Evolutionary conservation across 1,139 yeast genomes (phyloP).

Genomic region (Wickerhamomyces sp.): DNA sequence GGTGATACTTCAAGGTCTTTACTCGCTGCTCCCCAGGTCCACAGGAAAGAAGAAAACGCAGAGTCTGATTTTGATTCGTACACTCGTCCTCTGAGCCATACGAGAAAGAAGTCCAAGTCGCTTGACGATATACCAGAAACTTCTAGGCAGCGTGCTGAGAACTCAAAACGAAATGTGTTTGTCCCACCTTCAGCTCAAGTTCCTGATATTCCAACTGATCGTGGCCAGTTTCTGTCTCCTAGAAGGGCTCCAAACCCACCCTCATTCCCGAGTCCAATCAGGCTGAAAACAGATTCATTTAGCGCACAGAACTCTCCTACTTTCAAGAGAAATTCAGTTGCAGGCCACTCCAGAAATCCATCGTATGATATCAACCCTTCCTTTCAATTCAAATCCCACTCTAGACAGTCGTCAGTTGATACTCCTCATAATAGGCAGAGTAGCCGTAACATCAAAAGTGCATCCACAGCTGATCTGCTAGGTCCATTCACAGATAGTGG

Average conservation of each 20-base stretch:
- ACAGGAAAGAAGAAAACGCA: conserved; percentile 1
- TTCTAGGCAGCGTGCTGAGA: conserved; percentile 11
- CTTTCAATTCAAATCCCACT: conserved; percentile 13
- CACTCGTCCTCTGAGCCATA: conserved; percentile 31
- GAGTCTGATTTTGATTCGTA: conserved; percentile 15
- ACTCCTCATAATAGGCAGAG: conserved; percentile 14
- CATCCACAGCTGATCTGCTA: conserved; percentile 18
- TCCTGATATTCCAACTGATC: conserved; percentile 17
- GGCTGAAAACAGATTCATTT: conserved; percentile 15
- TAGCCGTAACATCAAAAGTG: conserved; percentile 18
- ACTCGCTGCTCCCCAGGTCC: conserved; percentile 7
- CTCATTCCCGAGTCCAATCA: conserved; percentile 41
- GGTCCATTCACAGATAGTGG: conserved; percentile 6
- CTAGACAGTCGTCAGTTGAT: conserved; percentile 19
- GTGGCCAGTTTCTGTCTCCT: conserved; percentile 53
- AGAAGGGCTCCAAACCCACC: conserved; percentile 63
- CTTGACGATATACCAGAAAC: conserved; percentile 38
- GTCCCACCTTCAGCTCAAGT: conserved; percentile 23
- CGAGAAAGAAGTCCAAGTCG: conserved; percentile 46
- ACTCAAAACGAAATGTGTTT: conserved; percentile 12
- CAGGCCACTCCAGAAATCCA: conserved; percentile 24
- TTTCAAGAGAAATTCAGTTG: conserved; percentile 12
- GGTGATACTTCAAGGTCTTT: conserved; percentile 3
- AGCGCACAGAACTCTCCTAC: conserved; percentile 15
- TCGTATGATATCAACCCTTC: conserved; percentile 22